These are phyloP conservation scores for Oryza rufipogon DNA, from an alignment of 176 grass and related monocot genomes.

Conservation along the genomic window DNA sequence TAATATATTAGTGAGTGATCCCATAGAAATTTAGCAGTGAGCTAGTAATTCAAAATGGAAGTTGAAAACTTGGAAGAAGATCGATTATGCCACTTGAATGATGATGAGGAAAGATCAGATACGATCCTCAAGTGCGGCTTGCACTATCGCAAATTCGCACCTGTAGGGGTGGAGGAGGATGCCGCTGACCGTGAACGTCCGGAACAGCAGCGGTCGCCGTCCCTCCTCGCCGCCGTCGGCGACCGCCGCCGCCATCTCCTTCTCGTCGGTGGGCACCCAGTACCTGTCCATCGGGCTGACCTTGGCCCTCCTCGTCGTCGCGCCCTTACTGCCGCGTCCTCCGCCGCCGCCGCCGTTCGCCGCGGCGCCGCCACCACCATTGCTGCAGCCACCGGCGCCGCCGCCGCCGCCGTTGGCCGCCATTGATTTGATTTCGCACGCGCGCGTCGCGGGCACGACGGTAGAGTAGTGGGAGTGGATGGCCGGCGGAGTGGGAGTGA, in stretches of 20 bases:
- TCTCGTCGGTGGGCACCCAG: constrained; percentile 47
- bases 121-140: not conserved
- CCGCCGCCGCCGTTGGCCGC: not conserved
- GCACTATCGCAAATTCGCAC: not conserved
- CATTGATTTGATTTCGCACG: too few species aligned
- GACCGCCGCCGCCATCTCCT: constrained; percentile 18
- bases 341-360: not conserved
- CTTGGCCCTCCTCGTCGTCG: not conserved
- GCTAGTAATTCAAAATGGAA: too few species aligned
- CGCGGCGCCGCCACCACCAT: not conserved
- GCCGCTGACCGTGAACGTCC: constrained; percentile 52
- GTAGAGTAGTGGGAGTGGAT: too few species aligned
- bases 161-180: constrained; percentile 47
- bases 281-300: constrained; percentile 40
- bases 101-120: too few species aligned
- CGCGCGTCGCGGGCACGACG: too few species aligned
- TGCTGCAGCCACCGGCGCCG: not conserved
- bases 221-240: constrained; percentile 52
- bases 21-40: too few species aligned
- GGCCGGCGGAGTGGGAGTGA: too few species aligned
- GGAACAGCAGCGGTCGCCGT: constrained; percentile 46
- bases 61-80: too few species aligned
- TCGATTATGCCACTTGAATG: too few species aligned
- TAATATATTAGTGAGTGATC: too few species aligned
- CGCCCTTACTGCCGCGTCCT: not conserved